phyloP scores from a whole-genome alignment of 345 rosid genomes.

The Erucastrum elatum region DNA sequence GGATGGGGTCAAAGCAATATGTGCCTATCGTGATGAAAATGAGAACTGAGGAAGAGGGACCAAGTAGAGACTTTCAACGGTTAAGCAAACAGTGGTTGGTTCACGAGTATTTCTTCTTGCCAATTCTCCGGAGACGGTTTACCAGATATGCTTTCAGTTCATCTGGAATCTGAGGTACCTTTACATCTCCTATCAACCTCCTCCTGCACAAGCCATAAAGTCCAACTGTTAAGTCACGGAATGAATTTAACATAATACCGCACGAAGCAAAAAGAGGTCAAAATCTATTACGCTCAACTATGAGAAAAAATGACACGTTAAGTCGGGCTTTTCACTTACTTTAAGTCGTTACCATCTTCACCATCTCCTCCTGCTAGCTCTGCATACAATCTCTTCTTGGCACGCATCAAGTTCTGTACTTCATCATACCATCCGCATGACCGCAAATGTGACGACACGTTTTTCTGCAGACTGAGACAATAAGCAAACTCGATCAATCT shows the following conservation, averaged over 20 bases:
- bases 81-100: conserved; percentile 6
- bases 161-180: conserved; percentile 63
- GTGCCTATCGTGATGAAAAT: conserved; percentile 1
- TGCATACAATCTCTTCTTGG: conserved; percentile 54
- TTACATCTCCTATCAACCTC: conserved; percentile 67
- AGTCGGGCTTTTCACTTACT: conserved; percentile 51
- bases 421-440: conserved; percentile 73
- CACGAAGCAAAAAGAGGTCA: neutral
- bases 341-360: conserved; percentile 44
- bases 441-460: conserved; percentile 59
- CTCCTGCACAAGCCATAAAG: conserved; percentile 56
- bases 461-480: conserved; percentile 58
- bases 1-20: conserved; percentile 23
- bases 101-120: conserved; percentile 46
- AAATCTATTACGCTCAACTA: neutral
- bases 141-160: conserved; percentile 70
- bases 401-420: conserved; percentile 58
- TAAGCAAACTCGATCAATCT: conserved; percentile 14
- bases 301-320: neutral
- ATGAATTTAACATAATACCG: neutral
- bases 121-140: conserved; percentile 50
- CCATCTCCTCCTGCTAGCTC: conserved; percentile 43
- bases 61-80: conserved; percentile 19
- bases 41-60: conserved; percentile 39
- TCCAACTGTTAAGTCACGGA: neutral